Evolutionary conservation across 257 asterid species (phyloP), one percentile per base, ranked within the genome.

Genomic region (Solanum tarijense): DNA sequence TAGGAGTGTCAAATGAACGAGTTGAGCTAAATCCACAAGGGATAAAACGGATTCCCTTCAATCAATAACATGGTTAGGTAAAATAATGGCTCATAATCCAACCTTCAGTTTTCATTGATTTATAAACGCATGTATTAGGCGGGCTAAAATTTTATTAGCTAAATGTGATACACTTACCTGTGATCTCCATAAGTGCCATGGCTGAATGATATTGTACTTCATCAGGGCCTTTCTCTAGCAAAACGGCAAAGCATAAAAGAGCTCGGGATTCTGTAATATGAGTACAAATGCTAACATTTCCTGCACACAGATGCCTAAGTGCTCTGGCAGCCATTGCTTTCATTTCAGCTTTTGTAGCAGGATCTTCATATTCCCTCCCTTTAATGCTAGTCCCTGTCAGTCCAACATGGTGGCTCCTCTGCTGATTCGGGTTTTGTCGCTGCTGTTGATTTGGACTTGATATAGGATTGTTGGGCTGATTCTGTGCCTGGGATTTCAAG

Each of bases 281-380:
- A 23, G 62, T 43, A 14, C 87, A 82, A 25, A 88, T 83, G 34
- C 78, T 65, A 69, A 69, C 83, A 27, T 88, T 88, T 46, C 87
- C 89, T 14, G 83, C 86, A 36, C 87, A 83, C 25, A 88, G 83
- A 66, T 88, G 72, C n/a, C 89, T 31, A 5, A 88, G 89, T 35
- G 89, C 86, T 83, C 87, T 83, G 29, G 89, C 89, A 29, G 89
- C 79, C 89, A 83, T 88, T 29, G 89, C 89, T 14, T 88, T 88
- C 89, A 88, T 88, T 55, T 88, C 87, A 34, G 89, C 89, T 65
- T 88, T 88, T 12, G 87, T 83, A 2, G 78, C 83, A 9, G 89
- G 89, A 58, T 83, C 72, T 83, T 88, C 89, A 48, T 65, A 88
- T 69, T 88, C 89, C 76, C 89, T 83, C 21, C 89, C 89, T 74